Evolutionary conservation across 2,329 filamentous ascomycete genomes (phyloP).

Genomic region (Aspergillus jensenii): DNA sequence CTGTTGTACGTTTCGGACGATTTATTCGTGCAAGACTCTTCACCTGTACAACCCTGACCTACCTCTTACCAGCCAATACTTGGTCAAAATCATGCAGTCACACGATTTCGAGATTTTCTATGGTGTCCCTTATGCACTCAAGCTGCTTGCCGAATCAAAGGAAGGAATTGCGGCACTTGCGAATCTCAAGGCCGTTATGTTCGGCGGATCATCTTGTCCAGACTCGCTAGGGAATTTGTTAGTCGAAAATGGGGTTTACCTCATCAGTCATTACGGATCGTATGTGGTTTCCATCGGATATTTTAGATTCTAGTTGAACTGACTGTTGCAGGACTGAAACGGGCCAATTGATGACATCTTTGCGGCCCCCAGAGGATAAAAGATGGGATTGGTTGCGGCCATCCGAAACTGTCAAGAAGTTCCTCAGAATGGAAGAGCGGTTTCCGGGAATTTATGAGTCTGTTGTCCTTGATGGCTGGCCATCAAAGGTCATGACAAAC

Average conservation of each 20-base stretch:
- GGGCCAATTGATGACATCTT: conserved; percentile 62
- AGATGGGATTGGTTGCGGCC: conserved; percentile 62
- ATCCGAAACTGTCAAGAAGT: conserved; percentile 41
- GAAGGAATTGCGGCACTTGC: conserved; percentile 53
- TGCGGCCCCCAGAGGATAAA: conserved; percentile 53
- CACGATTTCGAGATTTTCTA: conserved; percentile 56
- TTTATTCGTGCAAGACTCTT: conserved; percentile 52
- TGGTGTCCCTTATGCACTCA: conserved; percentile 64
- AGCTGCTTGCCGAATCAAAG: conserved; percentile 60
- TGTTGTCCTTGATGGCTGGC: conserved; percentile 37
- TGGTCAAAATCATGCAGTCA: conserved; percentile 47
- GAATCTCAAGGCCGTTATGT: conserved; percentile 54
- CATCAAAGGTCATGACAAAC: conserved; percentile 45
- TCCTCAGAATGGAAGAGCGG: conserved; percentile 41
- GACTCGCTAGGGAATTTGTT: conserved; percentile 59
- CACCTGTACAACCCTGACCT: conserved; percentile 56
- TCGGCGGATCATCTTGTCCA: conserved; percentile 59
- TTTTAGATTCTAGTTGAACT: neutral
- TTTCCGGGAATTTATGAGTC: conserved; percentile 39
- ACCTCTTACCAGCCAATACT: conserved; percentile 53
- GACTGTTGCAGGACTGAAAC: conserved; percentile 53
- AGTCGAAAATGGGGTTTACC: conserved; percentile 53
- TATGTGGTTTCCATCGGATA: conserved; percentile 30
- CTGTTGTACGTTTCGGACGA: conserved; percentile 54
- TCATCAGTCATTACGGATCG: conserved; percentile 60